Evolutionary conservation across 352 stramenopile species (phyloP).

Genomic region (Aphanomyces stellatus): DNA sequence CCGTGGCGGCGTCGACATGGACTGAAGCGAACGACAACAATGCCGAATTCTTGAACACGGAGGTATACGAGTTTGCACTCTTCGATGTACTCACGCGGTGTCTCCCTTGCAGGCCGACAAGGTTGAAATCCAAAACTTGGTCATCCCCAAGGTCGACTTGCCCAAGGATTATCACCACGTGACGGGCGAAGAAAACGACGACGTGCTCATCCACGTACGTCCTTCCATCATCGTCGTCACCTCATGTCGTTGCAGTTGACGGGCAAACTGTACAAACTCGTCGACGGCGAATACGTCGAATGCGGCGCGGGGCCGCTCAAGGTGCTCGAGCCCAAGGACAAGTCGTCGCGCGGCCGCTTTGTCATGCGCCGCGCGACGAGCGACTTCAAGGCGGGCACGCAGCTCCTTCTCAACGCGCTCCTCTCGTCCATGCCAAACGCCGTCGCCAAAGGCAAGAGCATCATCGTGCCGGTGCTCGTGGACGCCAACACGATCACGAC

Average conservation of each 20-base stretch:
- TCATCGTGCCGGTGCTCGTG: conserved; percentile 2
- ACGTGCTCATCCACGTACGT: conserved; percentile 13
- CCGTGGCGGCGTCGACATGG: not conserved
- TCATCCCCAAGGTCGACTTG: conserved; percentile 15
- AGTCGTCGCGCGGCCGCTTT: not conserved
- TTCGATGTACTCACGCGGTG: not conserved
- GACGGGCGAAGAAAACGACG: conserved; percentile 19
- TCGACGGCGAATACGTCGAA: conserved; percentile 17
- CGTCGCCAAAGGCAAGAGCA: conserved; percentile 7
- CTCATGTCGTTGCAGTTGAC: not conserved
- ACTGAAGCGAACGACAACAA: conserved; percentile 10
- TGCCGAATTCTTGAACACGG: conserved; percentile 14
- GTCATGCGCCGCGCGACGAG: conserved; percentile 19
- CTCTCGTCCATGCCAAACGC: conserved; percentile 1
- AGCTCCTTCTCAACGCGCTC: conserved; percentile 13
- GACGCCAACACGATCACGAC: not conserved
- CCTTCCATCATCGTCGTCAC: not conserved
- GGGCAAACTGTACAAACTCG: conserved; percentile 16
- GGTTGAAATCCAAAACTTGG: not conserved
- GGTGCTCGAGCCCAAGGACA: conserved; percentile 7
- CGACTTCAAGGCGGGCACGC: conserved; percentile 19
- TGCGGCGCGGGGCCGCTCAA: conserved; percentile 14
- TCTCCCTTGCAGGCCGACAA: not conserved
- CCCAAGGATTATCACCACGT: conserved; percentile 19
- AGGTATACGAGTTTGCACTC: not conserved